Evolutionary conservation across 108 stramenopile genomes (phyloP).

Genomic region (Stephanodiscus triporus): DNA sequence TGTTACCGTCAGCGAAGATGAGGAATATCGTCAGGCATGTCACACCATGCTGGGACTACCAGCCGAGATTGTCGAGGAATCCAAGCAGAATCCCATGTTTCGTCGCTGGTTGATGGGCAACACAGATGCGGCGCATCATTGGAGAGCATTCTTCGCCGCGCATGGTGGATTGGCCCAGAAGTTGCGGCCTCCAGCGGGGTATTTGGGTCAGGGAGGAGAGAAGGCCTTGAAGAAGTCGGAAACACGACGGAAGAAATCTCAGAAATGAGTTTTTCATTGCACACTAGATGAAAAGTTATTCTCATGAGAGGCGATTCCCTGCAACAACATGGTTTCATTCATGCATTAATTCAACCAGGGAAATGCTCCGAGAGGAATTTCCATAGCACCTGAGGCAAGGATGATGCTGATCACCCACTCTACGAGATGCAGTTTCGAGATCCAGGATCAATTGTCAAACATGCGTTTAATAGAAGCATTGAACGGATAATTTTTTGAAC

Average conservation of each 20-base stretch:
- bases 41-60: conserved; percentile 59
- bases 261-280: not conserved
- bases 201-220: conserved; percentile 24
- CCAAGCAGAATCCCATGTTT: conserved; percentile 81
- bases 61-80: conserved; percentile 87
- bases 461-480: not conserved
- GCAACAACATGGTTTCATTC: not conserved
- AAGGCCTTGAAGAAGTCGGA: conserved; percentile 23
- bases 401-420: not conserved
- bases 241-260: conserved; percentile 25
- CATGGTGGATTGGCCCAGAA: conserved; percentile 78
- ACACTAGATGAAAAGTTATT: too few relatives aligned
- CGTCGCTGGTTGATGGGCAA: conserved; percentile 75
- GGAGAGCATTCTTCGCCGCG: conserved; percentile 68
- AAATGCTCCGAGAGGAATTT: not conserved
- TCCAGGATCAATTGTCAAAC: not conserved
- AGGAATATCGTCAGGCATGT: conserved; percentile 69
- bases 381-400: not conserved
- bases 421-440: not conserved
- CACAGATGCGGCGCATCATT: conserved; percentile 76
- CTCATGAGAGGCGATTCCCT: not conserved
- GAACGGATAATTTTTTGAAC: not conserved
- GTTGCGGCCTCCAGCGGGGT: conserved; percentile 43
- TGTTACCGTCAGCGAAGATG: conserved; percentile 66
- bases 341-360: not conserved